Evolutionary conservation across 495 filamentous ascomycete genomes (phyloP).

Genomic region (Penicillium herquei): DNA sequence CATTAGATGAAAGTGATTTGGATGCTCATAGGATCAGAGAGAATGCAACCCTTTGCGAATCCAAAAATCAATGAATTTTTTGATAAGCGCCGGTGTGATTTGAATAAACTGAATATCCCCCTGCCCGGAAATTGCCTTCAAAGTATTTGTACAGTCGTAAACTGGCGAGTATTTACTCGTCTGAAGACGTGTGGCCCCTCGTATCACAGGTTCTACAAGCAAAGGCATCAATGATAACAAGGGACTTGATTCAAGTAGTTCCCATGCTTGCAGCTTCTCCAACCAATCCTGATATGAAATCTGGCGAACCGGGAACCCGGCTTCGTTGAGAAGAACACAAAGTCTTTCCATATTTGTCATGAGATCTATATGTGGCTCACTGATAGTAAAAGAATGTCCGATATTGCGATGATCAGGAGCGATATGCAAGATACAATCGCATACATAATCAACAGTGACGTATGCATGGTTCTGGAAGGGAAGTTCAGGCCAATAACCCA

Average conservation of each 20-base stretch:
- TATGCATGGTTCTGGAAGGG: slow-evolving; percentile 14
- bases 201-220: neutral
- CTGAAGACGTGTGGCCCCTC: neutral
- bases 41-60: neutral
- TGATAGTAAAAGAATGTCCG: slow-evolving; percentile 17
- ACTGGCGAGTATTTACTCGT: neutral
- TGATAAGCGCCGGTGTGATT: neutral
- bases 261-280: neutral
- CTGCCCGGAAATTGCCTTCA: neutral
- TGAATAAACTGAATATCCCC: neutral
- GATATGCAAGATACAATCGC: slow-evolving; percentile 16
- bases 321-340: neutral
- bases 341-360: neutral
- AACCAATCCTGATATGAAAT: neutral
- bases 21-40: too few relatives aligned
- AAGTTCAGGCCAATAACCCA: slow-evolving; percentile 15
- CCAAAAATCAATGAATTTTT: neutral
- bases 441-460: slow-evolving; percentile 22
- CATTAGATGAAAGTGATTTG: too few relatives aligned
- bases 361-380: neutral
- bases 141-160: neutral
- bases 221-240: neutral
- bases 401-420: slow-evolving; percentile 5
- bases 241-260: neutral
- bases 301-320: neutral